Conservation (phyloP, 202 grass and related monocot genomes). For the Zizania palustris region DNA sequence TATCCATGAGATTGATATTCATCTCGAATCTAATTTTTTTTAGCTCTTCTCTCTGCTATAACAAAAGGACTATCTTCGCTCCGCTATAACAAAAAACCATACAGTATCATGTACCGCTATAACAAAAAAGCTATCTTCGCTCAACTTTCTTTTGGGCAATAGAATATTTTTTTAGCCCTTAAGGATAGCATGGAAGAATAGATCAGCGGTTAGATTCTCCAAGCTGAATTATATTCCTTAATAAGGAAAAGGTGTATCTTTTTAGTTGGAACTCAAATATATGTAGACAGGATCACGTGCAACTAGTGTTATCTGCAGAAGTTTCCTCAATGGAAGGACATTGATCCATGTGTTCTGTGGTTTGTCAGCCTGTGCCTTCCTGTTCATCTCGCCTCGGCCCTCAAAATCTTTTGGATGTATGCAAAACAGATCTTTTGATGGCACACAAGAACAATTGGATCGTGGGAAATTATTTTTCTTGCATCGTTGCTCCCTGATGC, state of each 20-base stretch:
- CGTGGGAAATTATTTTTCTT: constrained; percentile 41
- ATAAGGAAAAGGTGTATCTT: background rate
- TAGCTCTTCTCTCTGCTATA: no score
- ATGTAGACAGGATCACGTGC: constrained; percentile 27
- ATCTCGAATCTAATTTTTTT: background rate
- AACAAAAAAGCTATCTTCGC: background rate
- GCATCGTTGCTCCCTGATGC: constrained; percentile 20
- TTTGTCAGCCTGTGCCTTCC: constrained; percentile 26
- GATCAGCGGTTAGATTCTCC: constrained; percentile 5
- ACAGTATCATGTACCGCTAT: constrained; percentile 27
- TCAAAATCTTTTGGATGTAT: constrained; percentile 42
- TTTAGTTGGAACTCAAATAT: background rate
- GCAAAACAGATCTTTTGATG: constrained; percentile 22
- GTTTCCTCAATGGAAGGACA: constrained; percentile 39
- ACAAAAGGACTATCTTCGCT: no score
- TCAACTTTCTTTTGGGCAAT: background rate
- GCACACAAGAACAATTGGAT: constrained; percentile 28
- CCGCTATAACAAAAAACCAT: background rate
- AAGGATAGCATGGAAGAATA: constrained; percentile 17
- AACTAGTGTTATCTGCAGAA: constrained; percentile 43
- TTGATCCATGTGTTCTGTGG: constrained; percentile 42
- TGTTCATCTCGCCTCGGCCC: constrained; percentile 14
- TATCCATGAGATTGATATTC: constrained; percentile 12
- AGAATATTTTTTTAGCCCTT: background rate
- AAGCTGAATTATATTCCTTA: background rate